Evolutionary conservation across 805 yeast species (phyloP), one percentile per base, ranked within the genome.

Genomic region (Hemisphaericaspora nanyangensis): DNA sequence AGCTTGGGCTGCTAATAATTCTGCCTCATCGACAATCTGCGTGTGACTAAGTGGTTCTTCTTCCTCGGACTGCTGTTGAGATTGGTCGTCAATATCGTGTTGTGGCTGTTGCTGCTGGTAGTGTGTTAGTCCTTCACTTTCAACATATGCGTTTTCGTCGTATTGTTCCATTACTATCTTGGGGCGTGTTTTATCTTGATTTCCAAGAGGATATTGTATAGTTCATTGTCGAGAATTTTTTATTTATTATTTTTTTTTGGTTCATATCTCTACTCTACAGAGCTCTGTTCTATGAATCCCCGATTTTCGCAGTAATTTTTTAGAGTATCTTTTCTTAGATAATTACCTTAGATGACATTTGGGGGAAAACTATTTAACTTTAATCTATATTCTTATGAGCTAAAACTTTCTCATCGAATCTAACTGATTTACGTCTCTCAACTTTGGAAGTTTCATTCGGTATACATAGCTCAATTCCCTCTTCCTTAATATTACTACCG

Each of bases 401-500:
- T 12, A 45, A 38, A 18, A 81, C 86, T 42, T 71, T 69, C 40
- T 77, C 82, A 46, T 79, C 82, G 49, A 81, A 81, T 46, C 86
- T 64, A 2, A 81, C 86, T 5, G 84, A 77, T 46, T 80, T 79
- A 52, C 85, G 65, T 60, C 86, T 69, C 40, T 64, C 70, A 1
- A 58, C 68, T 44, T 30, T 54, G 45, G 25, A 51, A 43, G 58
- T 52, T 2, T 40, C 50, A 2, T 56, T 59, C 1, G 80, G 81
- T 3, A 67, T 55, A 11, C 58, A 70, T 19, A 79, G 53, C 30
- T 78, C 84, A 10, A 60, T 45, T 5, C 48, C 60, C n/a, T 51
- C 56, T 2, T 58, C 61, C 2, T 60, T 62, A 40, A 78, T 65
- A 35, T 71, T 76, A 30, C 67, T 54, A 6, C 70, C 68, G 5